Base-by-base conservation (phyloP, 108 stramenopile species). In the Discostella stelligeroides region DNA sequence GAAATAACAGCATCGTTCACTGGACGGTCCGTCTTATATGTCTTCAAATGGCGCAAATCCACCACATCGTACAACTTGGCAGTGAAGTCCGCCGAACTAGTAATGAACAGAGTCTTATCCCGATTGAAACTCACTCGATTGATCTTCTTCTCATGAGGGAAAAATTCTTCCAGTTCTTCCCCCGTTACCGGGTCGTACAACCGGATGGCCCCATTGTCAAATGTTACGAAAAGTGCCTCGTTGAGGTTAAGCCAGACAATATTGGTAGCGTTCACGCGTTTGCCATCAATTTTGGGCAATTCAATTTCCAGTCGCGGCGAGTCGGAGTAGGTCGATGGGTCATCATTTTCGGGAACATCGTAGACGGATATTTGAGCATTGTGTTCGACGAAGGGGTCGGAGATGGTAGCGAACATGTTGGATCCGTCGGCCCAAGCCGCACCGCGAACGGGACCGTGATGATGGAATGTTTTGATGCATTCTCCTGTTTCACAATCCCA, bases 1-100 rank as follows among this genome's bases (percentile, higher is more conserved):
- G 89, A 87, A 62, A 99, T 96, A 51, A 94, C 97, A n/a, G 95
- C 97, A 73, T 97, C 98, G 74, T 99, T 99, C 49, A 99, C 96
- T 2, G 97, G 98, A 73, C 98, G 91, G 61, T 98, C 98, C 7
- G 97, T 97, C 72, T 92, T 85, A 89, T 97, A 99, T 6, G 90
- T 91, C 81, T 97, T 96, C 75, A 96, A 72, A 60, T 89, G 89
- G 42, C 79, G 76, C 43, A 97, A 74, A 61, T 97, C 89, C 27
- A 93, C 89, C 1, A 94, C 90, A 87, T 98, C 98, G 72, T 89
- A 97, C 24, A 98, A 68, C 66, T 95, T 98, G 67, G 96, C 67
- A 34, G 94, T 96, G 73, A 91, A 91, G 82, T 99, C 99, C 2
- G 96, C 94, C 29, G 92, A 94, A 47, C 87, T 82, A 7, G 99